These are phyloP conservation scores for Cyclocybe cylindracea DNA, from an alignment of 768 basidiomycete species.

Conservation along the genomic window DNA sequence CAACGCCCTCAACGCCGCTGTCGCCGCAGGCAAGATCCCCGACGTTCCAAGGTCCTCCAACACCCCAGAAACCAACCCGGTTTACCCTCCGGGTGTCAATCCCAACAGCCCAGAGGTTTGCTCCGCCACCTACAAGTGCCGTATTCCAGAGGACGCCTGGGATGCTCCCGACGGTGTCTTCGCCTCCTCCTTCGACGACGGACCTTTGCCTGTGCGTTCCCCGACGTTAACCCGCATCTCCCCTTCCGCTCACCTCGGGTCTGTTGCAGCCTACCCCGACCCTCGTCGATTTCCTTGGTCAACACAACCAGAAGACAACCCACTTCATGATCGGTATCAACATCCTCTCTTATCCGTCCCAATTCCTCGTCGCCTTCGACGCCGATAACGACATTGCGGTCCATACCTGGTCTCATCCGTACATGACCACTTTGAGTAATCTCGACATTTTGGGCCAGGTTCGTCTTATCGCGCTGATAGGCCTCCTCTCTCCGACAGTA, in stretches of 20 bases:
- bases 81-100: constrained; percentile 46
- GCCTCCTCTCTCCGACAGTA: neutral
- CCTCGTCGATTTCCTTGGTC: constrained; percentile 66
- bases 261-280: constrained; percentile 34
- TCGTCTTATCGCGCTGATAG: constrained; percentile 2
- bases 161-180: constrained; percentile 73
- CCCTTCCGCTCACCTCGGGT: neutral
- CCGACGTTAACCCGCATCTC: neutral
- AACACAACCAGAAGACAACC: constrained; percentile 71
- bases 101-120: constrained; percentile 59
- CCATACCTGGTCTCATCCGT: constrained; percentile 75
- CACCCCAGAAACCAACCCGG: constrained; percentile 36
- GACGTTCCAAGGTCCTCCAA: constrained; percentile 53
- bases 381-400: constrained; percentile 48
- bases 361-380: constrained; percentile 56
- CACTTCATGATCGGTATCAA: constrained; percentile 91
- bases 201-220: constrained; percentile 52
- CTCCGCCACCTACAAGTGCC: constrained; percentile 75
- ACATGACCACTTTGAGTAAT: constrained; percentile 80
- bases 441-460: constrained; percentile 67
- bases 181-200: constrained; percentile 79
- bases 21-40: constrained; percentile 73
- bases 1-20: constrained; percentile 67
- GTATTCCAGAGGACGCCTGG: constrained; percentile 63
- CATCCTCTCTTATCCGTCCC: constrained; percentile 56